These are phyloP conservation scores for Naganishia vishniacii DNA, from an alignment of 768 basidiomycete species.

Conservation along the genomic window DNA sequence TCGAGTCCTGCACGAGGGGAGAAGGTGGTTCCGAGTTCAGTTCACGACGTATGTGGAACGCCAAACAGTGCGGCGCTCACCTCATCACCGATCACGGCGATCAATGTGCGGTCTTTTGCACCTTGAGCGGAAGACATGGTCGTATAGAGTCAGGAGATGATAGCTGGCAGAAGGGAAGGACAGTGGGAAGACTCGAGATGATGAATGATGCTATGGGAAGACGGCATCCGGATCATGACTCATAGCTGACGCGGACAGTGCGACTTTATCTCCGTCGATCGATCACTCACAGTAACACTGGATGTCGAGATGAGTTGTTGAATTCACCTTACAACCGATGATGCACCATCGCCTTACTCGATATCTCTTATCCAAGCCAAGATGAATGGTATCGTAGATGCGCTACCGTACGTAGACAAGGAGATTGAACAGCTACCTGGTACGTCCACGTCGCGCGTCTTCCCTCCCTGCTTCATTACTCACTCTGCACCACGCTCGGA, in stretches of 20 bases:
- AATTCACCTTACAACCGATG: too few relatives aligned
- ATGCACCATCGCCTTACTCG: too few relatives aligned
- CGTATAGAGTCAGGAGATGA: background rate
- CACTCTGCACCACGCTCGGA: background rate
- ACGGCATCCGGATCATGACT: background rate
- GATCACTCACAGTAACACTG: too few relatives aligned
- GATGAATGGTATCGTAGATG: slow-evolving; percentile 56
- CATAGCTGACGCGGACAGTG: background rate
- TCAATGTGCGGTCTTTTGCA: slow-evolving; percentile 62
- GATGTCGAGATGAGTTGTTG: too few relatives aligned
- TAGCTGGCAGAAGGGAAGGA: background rate
- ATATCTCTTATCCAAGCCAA: too few relatives aligned
- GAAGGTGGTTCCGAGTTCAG: too few relatives aligned
- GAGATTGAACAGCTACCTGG: slow-evolving; percentile 67
- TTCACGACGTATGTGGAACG: too few relatives aligned
- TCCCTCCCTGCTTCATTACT: background rate
- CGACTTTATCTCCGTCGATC: background rate
- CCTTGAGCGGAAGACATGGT: slow-evolving; percentile 21
- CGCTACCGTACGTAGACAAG: slow-evolving; percentile 90
- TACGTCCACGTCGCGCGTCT: slow-evolving; percentile 18
- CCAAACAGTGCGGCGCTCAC: slow-evolving; percentile 50
- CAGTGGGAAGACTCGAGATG: background rate
- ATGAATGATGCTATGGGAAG: background rate
- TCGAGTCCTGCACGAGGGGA: slow-evolving; percentile 68
- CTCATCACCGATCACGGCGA: slow-evolving; percentile 97